A percentile compares a stretch with the other conserved stretches of the same genome.
phyloP scores from a whole-genome alignment of 352 stramenopile species.

The Aphanomyces euteiches region DNA sequence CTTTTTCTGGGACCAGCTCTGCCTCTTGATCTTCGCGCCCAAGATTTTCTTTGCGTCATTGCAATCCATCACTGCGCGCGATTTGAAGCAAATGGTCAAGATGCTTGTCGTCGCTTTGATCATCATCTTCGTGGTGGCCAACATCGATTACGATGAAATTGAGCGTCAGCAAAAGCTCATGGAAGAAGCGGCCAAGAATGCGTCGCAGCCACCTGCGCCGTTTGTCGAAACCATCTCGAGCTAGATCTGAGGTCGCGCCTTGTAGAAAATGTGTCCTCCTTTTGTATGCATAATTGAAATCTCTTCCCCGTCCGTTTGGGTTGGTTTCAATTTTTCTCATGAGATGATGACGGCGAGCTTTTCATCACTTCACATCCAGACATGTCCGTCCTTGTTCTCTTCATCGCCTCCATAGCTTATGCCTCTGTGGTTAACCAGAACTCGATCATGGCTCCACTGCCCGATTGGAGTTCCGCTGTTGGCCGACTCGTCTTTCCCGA shows the following conservation, averaged over 20 bases:
- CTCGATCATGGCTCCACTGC: neutral
- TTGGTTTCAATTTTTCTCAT: neutral
- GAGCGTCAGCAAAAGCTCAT: slow-evolving; percentile 81
- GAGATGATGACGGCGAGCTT: neutral
- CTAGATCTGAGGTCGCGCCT: slow-evolving; percentile 9
- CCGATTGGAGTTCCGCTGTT: neutral
- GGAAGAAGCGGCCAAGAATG: slow-evolving; percentile 42
- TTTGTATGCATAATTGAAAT: neutral
- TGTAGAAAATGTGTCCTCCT: slow-evolving; percentile 34
- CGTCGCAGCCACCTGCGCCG: neutral
- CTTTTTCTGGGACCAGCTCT: slow-evolving; percentile 84
- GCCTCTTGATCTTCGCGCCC: slow-evolving; percentile 75
- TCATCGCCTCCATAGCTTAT: neutral
- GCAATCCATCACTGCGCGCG: slow-evolving; percentile 68
- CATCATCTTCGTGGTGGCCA: slow-evolving; percentile 83
- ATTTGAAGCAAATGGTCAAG: slow-evolving; percentile 78
- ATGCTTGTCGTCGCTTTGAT: slow-evolving; percentile 77
- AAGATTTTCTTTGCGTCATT: slow-evolving; percentile 84
- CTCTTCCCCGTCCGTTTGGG: neutral
- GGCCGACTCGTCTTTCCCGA: neutral
- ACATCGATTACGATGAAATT: slow-evolving; percentile 89
- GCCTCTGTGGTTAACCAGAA: too few relatives aligned
- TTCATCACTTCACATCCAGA: neutral
- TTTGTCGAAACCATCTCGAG: slow-evolving; percentile 30
- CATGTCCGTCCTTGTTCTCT: neutral